Conservation (phyloP, 352 stramenopile species). For the Globisporangium acanthophoron region DNA sequence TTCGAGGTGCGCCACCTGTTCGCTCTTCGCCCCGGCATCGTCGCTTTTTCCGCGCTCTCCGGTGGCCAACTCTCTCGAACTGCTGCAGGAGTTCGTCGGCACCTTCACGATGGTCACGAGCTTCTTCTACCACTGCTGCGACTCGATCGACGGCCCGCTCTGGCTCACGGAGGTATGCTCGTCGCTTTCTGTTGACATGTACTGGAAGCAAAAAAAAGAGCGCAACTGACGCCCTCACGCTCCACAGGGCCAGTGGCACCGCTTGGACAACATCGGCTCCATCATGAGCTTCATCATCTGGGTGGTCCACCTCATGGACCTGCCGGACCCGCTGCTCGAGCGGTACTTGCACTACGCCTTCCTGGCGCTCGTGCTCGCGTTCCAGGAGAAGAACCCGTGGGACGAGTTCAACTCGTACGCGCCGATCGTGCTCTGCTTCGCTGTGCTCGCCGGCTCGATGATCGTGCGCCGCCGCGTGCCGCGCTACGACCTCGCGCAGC, state of each 20-base stretch:
- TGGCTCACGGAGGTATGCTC: slow-evolving; percentile 59
- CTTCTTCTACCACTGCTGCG: slow-evolving; percentile 76
- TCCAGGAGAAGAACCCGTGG: slow-evolving; percentile 80
- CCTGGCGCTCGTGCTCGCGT: slow-evolving; percentile 48
- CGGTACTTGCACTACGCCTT: slow-evolving; percentile 70
- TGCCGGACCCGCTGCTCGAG: slow-evolving; percentile 29
- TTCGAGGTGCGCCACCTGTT: slow-evolving; percentile 48
- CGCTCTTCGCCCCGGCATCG: neutral
- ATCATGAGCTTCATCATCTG: slow-evolving; percentile 81
- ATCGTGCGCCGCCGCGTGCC: slow-evolving; percentile 32
- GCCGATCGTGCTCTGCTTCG: slow-evolving; percentile 44
- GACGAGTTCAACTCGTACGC: slow-evolving; percentile 48
- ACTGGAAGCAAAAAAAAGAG: too few relatives aligned
- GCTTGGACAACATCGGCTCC: slow-evolving; percentile 76
- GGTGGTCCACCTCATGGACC: slow-evolving; percentile 73
- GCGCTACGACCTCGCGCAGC: slow-evolving; percentile 43
- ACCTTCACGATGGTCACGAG: slow-evolving; percentile 76
- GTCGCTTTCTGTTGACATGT: too few relatives aligned
- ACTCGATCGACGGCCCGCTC: slow-evolving; percentile 67
- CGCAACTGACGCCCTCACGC: neutral
- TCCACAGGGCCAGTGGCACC: slow-evolving; percentile 67
- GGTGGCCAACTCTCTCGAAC: neutral
- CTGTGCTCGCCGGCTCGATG: slow-evolving; percentile 38
- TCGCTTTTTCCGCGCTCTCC: neutral
- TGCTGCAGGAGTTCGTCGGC: slow-evolving; percentile 58